Evolutionary conservation across 768 basidiomycete genomes (phyloP), one percentile per base, ranked within the genome.

Genomic region (Grammothele lineata): DNA sequence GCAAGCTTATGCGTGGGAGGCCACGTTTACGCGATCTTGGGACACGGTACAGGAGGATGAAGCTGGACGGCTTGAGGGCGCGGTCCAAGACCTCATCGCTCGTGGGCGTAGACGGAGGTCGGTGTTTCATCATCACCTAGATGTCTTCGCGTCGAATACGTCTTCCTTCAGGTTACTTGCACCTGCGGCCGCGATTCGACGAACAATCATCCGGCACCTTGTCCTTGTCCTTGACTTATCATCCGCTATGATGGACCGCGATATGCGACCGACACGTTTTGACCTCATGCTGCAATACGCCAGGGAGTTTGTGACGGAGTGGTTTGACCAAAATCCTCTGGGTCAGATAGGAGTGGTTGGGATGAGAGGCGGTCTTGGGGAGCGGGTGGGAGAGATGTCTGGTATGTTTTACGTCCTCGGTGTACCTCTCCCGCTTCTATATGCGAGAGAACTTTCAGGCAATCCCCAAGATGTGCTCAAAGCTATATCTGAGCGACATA

Each of bases 321-420:
- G 95, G 94, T 99, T 98, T 65, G 96, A 99, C 68, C 96, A 98
- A 70, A 99, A 99, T 60, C 96, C 96, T 1, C 74, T 99, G 11
- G 94, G 95, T 18, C 96, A 98, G 67, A 90, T 99, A 54, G 95
- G 93, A 1, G 71, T 98, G 24, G 91, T 98, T 15, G 92, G 90
- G 5, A 92, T 98, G 80, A 74, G 93, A 19, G 81, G 89, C 26
- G 92, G 96, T 0, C 65, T 97, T 19, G 93, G 92, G 0, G 96
- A 98, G 65, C 80, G 90, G 3, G 70, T 98, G 34, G 81, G 90
- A 2, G 88, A 92, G 50, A 89, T 99, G 84, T 89, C 93, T 57
- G 95, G 94, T 92, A 60, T 39, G 79, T 57, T 15, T 8, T n/a
- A 12, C 17, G 4, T 3, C n/a, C 8, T 19, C 5, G n/a, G 26